Conservation (phyloP, 345 rosid genomes). For the Citropsis articulata region DNA sequence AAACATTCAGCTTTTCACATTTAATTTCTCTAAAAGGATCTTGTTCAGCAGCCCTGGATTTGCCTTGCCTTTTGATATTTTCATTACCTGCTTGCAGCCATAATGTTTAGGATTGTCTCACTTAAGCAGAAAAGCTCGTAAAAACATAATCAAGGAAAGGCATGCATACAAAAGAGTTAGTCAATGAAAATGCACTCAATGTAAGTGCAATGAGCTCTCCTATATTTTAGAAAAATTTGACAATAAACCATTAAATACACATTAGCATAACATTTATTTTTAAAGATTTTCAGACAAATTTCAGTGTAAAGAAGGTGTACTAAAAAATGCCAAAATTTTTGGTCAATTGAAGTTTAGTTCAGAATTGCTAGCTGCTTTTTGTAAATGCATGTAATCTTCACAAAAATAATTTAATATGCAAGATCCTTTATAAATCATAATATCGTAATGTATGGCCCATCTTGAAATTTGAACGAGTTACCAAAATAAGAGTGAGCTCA, state of each 20-base stretch:
- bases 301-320: neutral
- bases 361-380: neutral
- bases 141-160: neutral
- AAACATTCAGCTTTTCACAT: conserved; percentile 41
- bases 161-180: neutral
- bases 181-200: neutral
- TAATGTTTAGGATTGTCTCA: conserved; percentile 6
- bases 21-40: conserved; percentile 72
- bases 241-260: neutral
- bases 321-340: neutral
- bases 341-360: neutral
- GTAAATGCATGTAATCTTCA: neutral
- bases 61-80: conserved; percentile 86
- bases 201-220: neutral
- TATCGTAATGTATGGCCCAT: neutral
- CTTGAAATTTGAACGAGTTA: neutral
- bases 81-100: conserved; percentile 67
- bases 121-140: neutral
- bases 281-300: neutral
- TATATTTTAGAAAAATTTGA: neutral
- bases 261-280: neutral
- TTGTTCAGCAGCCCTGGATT: conserved; percentile 83
- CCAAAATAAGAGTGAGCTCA: neutral
- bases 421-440: neutral
- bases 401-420: neutral